Evolutionary conservation across 257 asterid species (phyloP), one percentile per base, ranked within the genome.

Genomic region (Agastache rugosa): DNA sequence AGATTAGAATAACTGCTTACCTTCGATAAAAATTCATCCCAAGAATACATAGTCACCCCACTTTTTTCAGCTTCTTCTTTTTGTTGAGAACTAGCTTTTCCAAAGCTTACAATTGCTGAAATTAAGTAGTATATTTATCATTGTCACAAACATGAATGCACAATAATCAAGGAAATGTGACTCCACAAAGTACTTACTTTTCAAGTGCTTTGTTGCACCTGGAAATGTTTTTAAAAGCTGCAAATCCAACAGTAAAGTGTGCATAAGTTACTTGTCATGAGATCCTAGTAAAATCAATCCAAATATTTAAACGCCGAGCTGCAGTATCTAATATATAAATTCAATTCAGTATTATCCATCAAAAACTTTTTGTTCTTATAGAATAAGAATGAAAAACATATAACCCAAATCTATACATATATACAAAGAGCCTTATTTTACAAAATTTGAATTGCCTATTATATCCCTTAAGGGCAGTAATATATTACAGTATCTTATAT

Each of bases 21-120:
- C 90, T 85, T 39, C 76, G 83, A 83, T 77, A 91, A 66, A 83
- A 91, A 91, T 39, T 93, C 93, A 67, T 87, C 86, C 98, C 98
- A 93, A 61, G 97, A 82, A 89, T 85, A 85, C 42, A 85, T 83
- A 67, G 85, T 67, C 75, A 82, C 85, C 39, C 88, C 96, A 81
- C 59, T 80, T 17, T 89, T 87, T 75, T 83, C 91, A 64, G 77
- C 82, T 75, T 87, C 94, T 45, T 89, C 91, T 83, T 88, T 93
- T 79, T 89, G 96, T 45, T 87, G 81, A 63, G 97, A 75, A 74
- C 80, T 81, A 71, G 85, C 93, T 72, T 80, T 67, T 73, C 96
- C 98, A 69, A 93, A 93, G 88, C 98, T 89, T 69, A 93, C 91
- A 75, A 93, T 82, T 69, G 90, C 98, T 94, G 92, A 75, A 76